Conservation (phyloP, 768 basidiomycete genomes). For the Panaeolus cyanescens region DNA sequence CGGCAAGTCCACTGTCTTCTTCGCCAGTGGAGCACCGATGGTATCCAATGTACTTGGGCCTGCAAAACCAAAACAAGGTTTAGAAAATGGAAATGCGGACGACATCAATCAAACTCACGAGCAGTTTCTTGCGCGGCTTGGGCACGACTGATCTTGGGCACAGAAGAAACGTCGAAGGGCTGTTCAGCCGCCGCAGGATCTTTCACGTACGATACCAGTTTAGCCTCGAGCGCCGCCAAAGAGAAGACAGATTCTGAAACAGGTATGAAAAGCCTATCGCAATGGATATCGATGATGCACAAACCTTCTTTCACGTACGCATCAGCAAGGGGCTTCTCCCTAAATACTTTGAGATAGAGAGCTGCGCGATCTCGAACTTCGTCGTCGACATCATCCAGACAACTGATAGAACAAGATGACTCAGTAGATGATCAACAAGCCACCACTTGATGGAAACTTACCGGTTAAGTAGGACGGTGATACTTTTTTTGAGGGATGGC, state of each 20-base stretch:
- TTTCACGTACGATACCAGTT: slow-evolving; percentile 92
- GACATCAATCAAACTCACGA: slow-evolving; percentile 49
- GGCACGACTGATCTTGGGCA: slow-evolving; percentile 93
- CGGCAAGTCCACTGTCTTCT: slow-evolving; percentile 59
- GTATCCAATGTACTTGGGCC: slow-evolving; percentile 88
- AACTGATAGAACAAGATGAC: slow-evolving; percentile 51
- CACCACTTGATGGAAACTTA: slow-evolving; percentile 30
- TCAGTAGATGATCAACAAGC: slow-evolving; percentile 6
- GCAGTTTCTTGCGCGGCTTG: slow-evolving; percentile 89
- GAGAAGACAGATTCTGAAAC: slow-evolving; percentile 89
- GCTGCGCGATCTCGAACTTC: slow-evolving; percentile 98
- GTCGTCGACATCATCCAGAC: slow-evolving; percentile 97
- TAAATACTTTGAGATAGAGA: slow-evolving; percentile 85
- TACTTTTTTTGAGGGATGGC: slow-evolving; percentile 75
- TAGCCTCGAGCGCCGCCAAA: slow-evolving; percentile 83
- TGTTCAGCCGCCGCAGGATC: slow-evolving; percentile 69
- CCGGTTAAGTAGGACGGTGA: slow-evolving; percentile 86
- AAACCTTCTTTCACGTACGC: slow-evolving; percentile 91
- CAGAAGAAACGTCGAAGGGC: slow-evolving; percentile 80
- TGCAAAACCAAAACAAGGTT: slow-evolving; percentile 26
- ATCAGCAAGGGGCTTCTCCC: slow-evolving; percentile 78
- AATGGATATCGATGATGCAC: slow-evolving; percentile 1
- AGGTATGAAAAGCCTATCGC: slow-evolving; percentile 7
- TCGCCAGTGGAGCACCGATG: slow-evolving; percentile 69
- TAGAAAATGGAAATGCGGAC: slow-evolving; percentile 2